Evolutionary conservation across 1,284 basidiomycete species (phyloP), one percentile per base, ranked within the genome.

Genomic region (Ustilago curta): DNA sequence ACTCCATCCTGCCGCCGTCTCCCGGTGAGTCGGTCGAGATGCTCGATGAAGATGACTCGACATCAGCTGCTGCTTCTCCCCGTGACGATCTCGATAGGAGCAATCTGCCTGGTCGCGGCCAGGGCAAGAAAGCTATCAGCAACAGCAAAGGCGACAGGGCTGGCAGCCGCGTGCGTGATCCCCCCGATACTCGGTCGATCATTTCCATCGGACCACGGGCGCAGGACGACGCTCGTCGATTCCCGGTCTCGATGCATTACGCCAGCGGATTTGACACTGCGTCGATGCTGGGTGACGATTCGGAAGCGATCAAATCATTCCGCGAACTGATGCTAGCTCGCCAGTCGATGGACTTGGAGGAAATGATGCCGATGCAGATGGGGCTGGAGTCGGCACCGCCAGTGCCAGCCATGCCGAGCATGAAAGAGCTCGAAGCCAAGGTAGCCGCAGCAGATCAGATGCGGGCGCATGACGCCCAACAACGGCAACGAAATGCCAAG

Each of bases 241-340:
- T 81, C 44, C 79, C 79, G 4, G 69, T 81, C 16, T 80, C 78
- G 52, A 81, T 77, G 76, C 78, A 80, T 54, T 79, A 80, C 39
- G 70, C 77, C 1, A 78, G 78, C 32, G 78, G 75, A 1, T 77
- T 79, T 18, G 77, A 78, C 27, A 63, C 71, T 4, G 75, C 74
- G 4, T 73, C 67, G 47, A 71, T 80, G 53, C 62, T 73, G 0
- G 68, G 70, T 14, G 79, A 76, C 37, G 70, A 72, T 27, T 66
- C 68, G 31, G 76, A 75, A 52, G 70, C 62, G 51, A 72, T 65
- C 21, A 58, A 51, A 4, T 64, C 60, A 9, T 76, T 80, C 58
- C 64, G 72, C 11, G 74, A 78, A 14, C 16, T 76, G 59, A 77
- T 79, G 70, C 64, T 76, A 14, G 69, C 74, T 12, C 67, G 78